phyloP scores from a whole-genome alignment of 352 stramenopile genomes.

The Phytophthora aleatoria region DNA sequence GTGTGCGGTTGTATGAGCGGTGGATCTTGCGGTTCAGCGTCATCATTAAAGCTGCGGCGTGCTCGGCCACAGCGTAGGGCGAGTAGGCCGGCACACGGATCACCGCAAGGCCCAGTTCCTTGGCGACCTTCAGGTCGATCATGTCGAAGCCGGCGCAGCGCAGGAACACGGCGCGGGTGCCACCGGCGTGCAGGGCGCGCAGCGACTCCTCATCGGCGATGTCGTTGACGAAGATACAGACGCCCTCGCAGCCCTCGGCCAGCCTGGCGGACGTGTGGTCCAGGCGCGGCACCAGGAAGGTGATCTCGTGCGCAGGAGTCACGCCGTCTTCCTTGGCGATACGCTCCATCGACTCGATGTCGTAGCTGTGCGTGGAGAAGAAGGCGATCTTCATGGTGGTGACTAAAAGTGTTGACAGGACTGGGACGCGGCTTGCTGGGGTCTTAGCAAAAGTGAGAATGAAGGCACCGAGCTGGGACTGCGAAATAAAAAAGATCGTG shows the following conservation, averaged over 20 bases:
- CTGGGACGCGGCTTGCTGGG: conserved; percentile 2
- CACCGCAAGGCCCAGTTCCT: no score
- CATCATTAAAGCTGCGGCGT: conserved; percentile 79
- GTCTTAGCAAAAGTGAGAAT: conserved; percentile 23
- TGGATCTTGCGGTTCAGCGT: conserved; percentile 84
- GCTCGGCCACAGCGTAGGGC: conserved; percentile 81
- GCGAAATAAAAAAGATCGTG: not conserved
- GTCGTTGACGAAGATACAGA: conserved; percentile 90
- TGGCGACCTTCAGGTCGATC: conserved; percentile 65
- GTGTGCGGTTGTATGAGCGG: conserved; percentile 74
- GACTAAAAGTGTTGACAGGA: not conserved
- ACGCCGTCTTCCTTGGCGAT: conserved; percentile 49
- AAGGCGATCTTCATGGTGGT: conserved; percentile 69
- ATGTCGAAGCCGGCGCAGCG: conserved; percentile 85
- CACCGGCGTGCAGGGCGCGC: conserved; percentile 46
- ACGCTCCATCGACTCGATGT: conserved; percentile 63
- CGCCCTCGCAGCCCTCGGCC: conserved; percentile 58
- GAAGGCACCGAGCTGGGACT: not conserved
- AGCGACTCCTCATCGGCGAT: conserved; percentile 62
- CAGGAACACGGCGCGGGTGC: conserved; percentile 74
- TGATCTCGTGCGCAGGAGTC: conserved; percentile 50
- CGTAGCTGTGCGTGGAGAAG: conserved; percentile 82
- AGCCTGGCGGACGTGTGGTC: conserved; percentile 56
- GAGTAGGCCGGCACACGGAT: conserved; percentile 85
- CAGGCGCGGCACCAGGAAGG: conserved; percentile 62